Conservation (phyloP, 75 land plant species). For the Selaginella moellendorffii region DNA sequence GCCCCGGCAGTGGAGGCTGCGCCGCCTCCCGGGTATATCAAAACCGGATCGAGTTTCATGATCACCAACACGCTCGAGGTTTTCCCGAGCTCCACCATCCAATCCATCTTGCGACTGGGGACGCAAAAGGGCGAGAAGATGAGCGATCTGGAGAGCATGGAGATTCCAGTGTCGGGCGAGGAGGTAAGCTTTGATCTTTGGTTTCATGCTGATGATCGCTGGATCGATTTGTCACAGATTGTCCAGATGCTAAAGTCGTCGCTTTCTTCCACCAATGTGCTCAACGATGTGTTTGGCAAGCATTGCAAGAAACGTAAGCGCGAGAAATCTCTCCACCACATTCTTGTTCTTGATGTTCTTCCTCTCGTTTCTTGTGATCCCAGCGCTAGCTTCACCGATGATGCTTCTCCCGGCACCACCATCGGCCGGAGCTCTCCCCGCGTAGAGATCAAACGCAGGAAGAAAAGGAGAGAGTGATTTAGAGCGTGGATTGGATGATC, state of each 20-base stretch:
- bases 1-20: background rate
- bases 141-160: conserved; percentile 23
- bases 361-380: too few species aligned
- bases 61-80: conserved; percentile 17
- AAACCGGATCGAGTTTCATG: conserved; percentile 10
- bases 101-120: conserved; percentile 5
- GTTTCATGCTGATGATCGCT: background rate
- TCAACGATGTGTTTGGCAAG: conserved; percentile 20
- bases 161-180: conserved; percentile 8
- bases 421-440: too few species aligned
- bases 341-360: too few species aligned
- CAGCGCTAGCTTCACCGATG: too few species aligned
- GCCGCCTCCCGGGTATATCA: conserved; percentile 13
- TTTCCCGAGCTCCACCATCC: conserved; percentile 11
- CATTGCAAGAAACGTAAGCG: conserved; percentile 9
- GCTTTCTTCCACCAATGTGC: conserved; percentile 16
- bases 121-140: conserved; percentile 12
- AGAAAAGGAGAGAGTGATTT: too few species aligned
- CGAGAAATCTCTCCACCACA: background rate
- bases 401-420: too few species aligned
- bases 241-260: conserved; percentile 15
- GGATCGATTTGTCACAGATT: background rate
- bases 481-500: too few species aligned
- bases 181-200: conserved; percentile 6
- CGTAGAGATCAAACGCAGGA: too few species aligned